phyloP scores from a whole-genome alignment of 2,329 filamentous ascomycete genomes.

The Exophiala aquamarina region DNA sequence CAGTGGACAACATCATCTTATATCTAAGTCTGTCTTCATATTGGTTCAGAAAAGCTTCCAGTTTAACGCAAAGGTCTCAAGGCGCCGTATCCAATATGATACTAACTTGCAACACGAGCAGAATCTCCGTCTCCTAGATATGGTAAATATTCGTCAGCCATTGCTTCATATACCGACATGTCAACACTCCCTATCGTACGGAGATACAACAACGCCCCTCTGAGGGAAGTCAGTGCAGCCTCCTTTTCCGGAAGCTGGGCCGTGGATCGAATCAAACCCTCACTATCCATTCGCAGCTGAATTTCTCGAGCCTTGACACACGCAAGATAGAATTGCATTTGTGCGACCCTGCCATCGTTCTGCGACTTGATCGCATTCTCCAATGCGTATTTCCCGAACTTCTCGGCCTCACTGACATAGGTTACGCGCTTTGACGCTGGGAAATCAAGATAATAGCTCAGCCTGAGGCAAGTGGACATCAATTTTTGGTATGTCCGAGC shows the following conservation, averaged over 20 bases:
- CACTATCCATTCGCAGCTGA: slow-evolving; percentile 1
- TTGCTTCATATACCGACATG: slow-evolving; percentile 13
- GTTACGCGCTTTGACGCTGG: slow-evolving; percentile 2
- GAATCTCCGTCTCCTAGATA: too few species aligned
- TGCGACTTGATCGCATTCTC: slow-evolving; percentile 10
- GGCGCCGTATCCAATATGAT: too few species aligned
- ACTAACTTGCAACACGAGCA: too few species aligned
- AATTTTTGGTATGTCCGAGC: slow-evolving; percentile 15
- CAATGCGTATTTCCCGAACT: slow-evolving; percentile 3
- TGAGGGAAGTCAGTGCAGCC: slow-evolving; percentile 1
- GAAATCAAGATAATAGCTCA: slow-evolving; percentile 6
- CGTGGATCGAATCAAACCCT: not conserved
- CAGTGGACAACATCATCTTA: too few species aligned
- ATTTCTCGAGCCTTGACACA: slow-evolving; percentile 12
- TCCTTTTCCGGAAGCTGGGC: slow-evolving; percentile 1
- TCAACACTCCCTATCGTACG: slow-evolving; percentile 7
- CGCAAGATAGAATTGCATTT: slow-evolving; percentile 15
- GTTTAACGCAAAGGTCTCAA: too few species aligned
- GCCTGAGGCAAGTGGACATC: slow-evolving; percentile 9
- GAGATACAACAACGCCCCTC: slow-evolving; percentile 4
- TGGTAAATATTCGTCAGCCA: slow-evolving; percentile 10
- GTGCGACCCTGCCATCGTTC: slow-evolving; percentile 11
- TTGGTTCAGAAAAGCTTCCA: too few species aligned
- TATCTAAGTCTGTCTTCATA: too few species aligned
- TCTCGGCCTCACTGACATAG: slow-evolving; percentile 12